A percentile compares a stretch with the other conserved stretches of the same genome.
Evolutionary conservation across 352 stramenopile genomes (phyloP).

Genomic region (Phytophthora cactorum): DNA sequence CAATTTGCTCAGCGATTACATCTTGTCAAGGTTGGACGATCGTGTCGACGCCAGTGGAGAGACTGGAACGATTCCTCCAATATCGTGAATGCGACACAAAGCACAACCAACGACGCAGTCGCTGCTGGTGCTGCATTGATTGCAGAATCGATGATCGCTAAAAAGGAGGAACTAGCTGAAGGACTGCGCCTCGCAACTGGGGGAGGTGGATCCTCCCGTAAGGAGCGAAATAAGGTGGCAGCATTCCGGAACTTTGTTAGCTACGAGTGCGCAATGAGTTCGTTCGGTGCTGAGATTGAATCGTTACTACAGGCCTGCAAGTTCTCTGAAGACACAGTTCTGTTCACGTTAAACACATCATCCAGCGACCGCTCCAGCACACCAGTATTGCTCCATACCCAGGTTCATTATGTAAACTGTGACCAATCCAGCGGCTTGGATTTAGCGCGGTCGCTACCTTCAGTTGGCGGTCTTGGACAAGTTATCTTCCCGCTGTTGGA

Average conservation of each 20-base stretch:
- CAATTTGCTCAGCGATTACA: slow-evolving; percentile 54
- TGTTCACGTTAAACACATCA: slow-evolving; percentile 74
- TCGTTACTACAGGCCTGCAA: slow-evolving; percentile 61
- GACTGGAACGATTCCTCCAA: slow-evolving; percentile 29
- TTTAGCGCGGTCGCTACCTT: slow-evolving; percentile 63
- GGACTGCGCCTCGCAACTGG: slow-evolving; percentile 35
- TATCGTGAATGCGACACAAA: slow-evolving; percentile 9
- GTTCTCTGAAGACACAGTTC: slow-evolving; percentile 54
- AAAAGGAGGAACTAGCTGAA: slow-evolving; percentile 54
- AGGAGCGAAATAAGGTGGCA: slow-evolving; percentile 40
- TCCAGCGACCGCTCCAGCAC: slow-evolving; percentile 35
- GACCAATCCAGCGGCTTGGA: slow-evolving; percentile 51
- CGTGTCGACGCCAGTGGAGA: slow-evolving; percentile 56
- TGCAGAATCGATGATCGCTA: slow-evolving; percentile 38
- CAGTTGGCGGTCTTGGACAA: slow-evolving; percentile 60
- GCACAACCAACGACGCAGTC: slow-evolving; percentile 19
- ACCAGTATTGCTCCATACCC: slow-evolving; percentile 30
- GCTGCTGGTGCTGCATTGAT: slow-evolving; percentile 17
- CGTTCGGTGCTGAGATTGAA: slow-evolving; percentile 73
- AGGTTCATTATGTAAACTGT: slow-evolving; percentile 69
- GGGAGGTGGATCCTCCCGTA: slow-evolving; percentile 27
- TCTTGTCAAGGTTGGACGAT: slow-evolving; percentile 48
- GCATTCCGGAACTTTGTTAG: slow-evolving; percentile 67
- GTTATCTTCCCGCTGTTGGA: slow-evolving; percentile 71
- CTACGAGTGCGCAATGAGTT: slow-evolving; percentile 61